Percentiles rank a stretch among this genome's conserved stretches.
Evolutionary conservation across 208 protist genomes (phyloP).

Genomic region (Crithidia expoeki): DNA sequence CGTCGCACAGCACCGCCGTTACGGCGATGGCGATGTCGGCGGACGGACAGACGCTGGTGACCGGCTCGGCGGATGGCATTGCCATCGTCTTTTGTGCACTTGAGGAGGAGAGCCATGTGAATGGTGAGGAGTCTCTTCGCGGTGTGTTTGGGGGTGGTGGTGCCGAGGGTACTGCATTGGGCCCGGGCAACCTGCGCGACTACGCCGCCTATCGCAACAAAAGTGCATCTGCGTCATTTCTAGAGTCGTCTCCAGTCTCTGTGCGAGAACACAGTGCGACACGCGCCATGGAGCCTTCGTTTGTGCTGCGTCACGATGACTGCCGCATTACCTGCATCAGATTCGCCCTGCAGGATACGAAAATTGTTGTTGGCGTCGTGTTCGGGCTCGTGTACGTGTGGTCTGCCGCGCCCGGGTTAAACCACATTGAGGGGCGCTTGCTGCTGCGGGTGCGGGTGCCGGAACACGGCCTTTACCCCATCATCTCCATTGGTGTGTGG

Average conservation of each 20-base stretch:
- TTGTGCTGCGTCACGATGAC: constrained; percentile 62
- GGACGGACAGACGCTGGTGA: constrained; percentile 64
- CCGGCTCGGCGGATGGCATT: constrained; percentile 58
- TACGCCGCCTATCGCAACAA: neutral
- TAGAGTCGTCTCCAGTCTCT: neutral
- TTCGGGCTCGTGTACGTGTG: constrained; percentile 76
- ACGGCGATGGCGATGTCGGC: constrained; percentile 57
- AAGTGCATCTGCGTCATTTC: neutral
- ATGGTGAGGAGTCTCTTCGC: neutral
- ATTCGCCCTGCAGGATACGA: constrained; percentile 59
- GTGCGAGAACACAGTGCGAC: neutral
- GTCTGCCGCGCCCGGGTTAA: constrained; percentile 62
- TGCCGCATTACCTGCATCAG: constrained; percentile 49
- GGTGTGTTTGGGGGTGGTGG: neutral
- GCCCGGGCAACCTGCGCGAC: neutral
- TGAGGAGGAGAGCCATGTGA: constrained; percentile 2
- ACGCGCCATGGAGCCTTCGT: constrained; percentile 14
- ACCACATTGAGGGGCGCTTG: constrained; percentile 59
- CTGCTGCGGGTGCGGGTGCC: constrained; percentile 57
- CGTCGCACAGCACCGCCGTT: constrained; percentile 51
- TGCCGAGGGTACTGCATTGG: neutral
- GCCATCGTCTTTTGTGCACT: constrained; percentile 58
- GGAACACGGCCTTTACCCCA: constrained; percentile 48
- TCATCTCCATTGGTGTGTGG: constrained; percentile 45
- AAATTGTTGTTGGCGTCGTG: constrained; percentile 67